Evolutionary conservation across 805 yeast species (phyloP), one percentile per base, ranked within the genome.

Genomic region (Cyberlindnera samutprakarnensis): DNA sequence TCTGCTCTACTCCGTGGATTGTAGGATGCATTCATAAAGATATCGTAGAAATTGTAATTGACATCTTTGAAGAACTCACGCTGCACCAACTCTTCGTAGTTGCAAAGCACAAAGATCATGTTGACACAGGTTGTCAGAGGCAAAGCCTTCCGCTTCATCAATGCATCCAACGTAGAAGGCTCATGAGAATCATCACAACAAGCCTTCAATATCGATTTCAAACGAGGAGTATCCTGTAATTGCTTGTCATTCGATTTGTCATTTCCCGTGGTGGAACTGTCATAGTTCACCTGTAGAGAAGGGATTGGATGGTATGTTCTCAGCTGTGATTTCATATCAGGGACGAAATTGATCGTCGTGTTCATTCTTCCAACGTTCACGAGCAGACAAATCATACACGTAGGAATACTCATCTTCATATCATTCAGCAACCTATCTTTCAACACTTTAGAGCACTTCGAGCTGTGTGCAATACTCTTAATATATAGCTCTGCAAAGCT

Each of bases 251-350:
- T 70, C 11, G 66, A 54, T 28, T 59, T 58, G 17, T 38, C 46
- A 27, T 39, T 35, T 4, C 40, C 41, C 10, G 41, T 40, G n/a
- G 41, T 36, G 14, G 40, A 27, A 16, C 39, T 32, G 56, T 67
- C 71, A 13, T 79, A 68, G 36, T 72, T 74, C 3, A 80, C 75
- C 53, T 90, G 96, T 26, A 90, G 63, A 9, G 87, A 75, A 1
- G 98, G 98, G 21, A 90, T 85, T 10, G 95, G 82, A 58, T 90
- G 96, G 53, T 83, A 90, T 0, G 96, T 88, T 49, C 98, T 68
- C 41, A 90, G 66, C 43, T 87, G 90, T 0, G 95, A 85, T 46
- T 86, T 79, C 97, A 90, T 90, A 50, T 87, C 96, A 15, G 94
- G 85, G 35, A 86, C 95, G 52, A 90, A 82, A 58, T 90, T 90